phyloP scores from a whole-genome alignment of 768 basidiomycete genomes.

The Pholiota conissans region DNA sequence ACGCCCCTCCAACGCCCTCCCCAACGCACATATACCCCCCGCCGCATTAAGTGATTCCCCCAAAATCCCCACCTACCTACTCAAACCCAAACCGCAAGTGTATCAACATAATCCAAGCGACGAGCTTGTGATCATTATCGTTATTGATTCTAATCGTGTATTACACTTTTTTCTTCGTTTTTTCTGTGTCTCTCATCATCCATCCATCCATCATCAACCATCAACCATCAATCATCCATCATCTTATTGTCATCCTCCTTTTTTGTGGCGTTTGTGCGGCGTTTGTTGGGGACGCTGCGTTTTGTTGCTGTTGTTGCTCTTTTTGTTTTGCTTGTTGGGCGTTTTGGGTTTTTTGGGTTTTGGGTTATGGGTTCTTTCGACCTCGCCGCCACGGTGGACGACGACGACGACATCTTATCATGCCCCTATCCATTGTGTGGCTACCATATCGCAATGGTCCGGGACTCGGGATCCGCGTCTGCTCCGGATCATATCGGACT shows the following conservation, averaged over 20 bases:
- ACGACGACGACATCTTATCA: too few species aligned
- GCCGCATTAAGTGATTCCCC: constrained; percentile 12
- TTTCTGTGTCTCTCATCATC: too few species aligned
- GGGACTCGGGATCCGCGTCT: background rate
- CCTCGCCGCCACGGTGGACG: too few species aligned
- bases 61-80: too few species aligned
- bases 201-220: too few species aligned
- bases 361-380: background rate
- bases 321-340: background rate
- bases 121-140: constrained; percentile 13
- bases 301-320: background rate
- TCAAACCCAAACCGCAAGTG: constrained; percentile 16
- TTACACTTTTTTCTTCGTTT: constrained; percentile 11
- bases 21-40: constrained; percentile 17
- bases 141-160: constrained; percentile 21
- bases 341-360: background rate
- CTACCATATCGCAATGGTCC: background rate
- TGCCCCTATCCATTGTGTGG: background rate
- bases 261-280: constrained; percentile 3
- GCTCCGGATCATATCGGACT: background rate
- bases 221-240: too few species aligned
- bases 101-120: constrained; percentile 22
- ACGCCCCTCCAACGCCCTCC: background rate
- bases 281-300: background rate
- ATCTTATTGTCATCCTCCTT: background rate